Evolutionary conservation across 441 rosid species (phyloP), one percentile per base, ranked within the genome.

Genomic region (Brassica balearica): DNA sequence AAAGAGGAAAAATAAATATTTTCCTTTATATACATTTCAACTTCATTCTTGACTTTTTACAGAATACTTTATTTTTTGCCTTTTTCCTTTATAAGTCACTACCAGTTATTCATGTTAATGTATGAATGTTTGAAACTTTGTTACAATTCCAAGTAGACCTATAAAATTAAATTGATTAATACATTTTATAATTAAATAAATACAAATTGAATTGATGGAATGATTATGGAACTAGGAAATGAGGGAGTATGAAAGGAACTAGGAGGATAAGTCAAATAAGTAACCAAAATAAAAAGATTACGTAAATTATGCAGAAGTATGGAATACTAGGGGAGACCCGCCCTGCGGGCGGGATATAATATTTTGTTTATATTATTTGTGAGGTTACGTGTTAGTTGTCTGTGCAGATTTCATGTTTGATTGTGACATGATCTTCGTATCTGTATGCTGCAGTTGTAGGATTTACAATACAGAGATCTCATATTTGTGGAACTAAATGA

Each of bases 241-340:
- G 65, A 73, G 72, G 12, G 58, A 62, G 82, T 38, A 64, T 63
- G 65, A 46, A 46, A 46, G 15, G 15, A 69, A 75, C 75, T 73
- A 19, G 43, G 22, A 29, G 74, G 11, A 63, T 64, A 69, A 41
- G 75, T 63, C 23, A 73, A 64, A 68, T 15, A 68, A 60, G 22
- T 70, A 76, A 10, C 19, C 3, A 68, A 27, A 25, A 14, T 38
- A 23, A 23, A 17, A 43, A 10, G 2, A 64, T 63, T 63, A 70
- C 79, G 79, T 80, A 75, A 80, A 27, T 70, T 65, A 75, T 58
- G 79, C 58, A 58, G 34, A 75, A 43, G 69, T 58, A 58, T 75
- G 72, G 76, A 75, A 69, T 79, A 79, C 17, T 15, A 15, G 17
- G 17, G 17, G 17, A 15, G 17, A 15, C 17, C 17, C 17, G 17